Percentiles rank a stretch among this genome's conserved stretches.
Conservation (phyloP, 2,329 filamentous ascomycete genomes). For the Fusarium fracticaudum region DNA sequence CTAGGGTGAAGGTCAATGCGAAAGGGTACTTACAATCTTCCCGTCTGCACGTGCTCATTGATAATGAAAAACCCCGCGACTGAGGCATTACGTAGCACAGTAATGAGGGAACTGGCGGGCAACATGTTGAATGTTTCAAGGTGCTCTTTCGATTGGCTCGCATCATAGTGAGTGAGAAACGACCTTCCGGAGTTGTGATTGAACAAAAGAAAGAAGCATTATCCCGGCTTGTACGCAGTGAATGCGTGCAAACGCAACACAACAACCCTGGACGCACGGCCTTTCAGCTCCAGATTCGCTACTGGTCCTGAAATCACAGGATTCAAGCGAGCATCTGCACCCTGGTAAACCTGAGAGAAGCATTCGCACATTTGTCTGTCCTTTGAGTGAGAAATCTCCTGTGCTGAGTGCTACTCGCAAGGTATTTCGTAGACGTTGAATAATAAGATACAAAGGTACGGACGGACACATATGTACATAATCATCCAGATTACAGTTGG, state of each 20-base stretch:
- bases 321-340: constrained; percentile 17
- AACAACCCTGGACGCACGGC: constrained; percentile 22
- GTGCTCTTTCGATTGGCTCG: constrained; percentile 35
- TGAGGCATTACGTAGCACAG: constrained; percentile 1
- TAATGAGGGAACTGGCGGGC: constrained; percentile 28
- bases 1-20: constrained; percentile 2
- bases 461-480: neutral
- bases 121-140: constrained; percentile 23
- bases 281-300: constrained; percentile 11
- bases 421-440: neutral
- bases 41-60: neutral
- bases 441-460: neutral
- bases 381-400: neutral
- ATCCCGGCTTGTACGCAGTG: constrained; percentile 37
- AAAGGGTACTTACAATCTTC: neutral
- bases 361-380: constrained; percentile 27
- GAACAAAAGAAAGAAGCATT: constrained; percentile 41
- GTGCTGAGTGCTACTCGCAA: constrained; percentile 3
- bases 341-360: constrained; percentile 30
- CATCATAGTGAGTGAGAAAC: constrained; percentile 27
- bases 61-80: constrained; percentile 14
- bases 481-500: neutral
- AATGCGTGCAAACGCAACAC: constrained; percentile 21
- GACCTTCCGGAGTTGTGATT: constrained; percentile 40
- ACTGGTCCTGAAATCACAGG: constrained; percentile 4